Percentiles rank a stretch among this genome's conserved stretches.
Evolutionary conservation across 2,329 filamentous ascomycete species (phyloP).

Genomic region (Sporothrix protearum): DNA sequence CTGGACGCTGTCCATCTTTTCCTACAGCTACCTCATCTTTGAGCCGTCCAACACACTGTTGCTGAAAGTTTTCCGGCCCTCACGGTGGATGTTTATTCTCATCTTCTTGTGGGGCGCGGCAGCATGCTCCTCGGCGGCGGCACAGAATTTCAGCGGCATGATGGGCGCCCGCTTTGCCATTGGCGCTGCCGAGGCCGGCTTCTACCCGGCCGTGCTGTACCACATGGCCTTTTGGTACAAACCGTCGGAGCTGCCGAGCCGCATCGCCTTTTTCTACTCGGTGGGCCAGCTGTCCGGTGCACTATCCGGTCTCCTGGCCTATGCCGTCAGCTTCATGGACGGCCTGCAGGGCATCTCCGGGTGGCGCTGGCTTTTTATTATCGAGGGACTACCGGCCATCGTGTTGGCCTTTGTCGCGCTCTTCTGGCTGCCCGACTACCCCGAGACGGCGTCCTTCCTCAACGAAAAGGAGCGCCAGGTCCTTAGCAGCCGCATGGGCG

Average conservation of each 20-base stretch:
- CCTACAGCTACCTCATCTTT: slow-evolving; percentile 40
- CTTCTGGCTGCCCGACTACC: slow-evolving; percentile 75
- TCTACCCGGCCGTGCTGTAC: slow-evolving; percentile 38
- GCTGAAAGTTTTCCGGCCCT: slow-evolving; percentile 37
- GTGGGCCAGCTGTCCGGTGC: slow-evolving; percentile 37
- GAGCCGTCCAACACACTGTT: slow-evolving; percentile 40
- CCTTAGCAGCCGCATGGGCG: slow-evolving; percentile 56
- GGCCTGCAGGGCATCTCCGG: slow-evolving; percentile 41
- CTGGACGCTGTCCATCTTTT: slow-evolving; percentile 42
- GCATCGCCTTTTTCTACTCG: slow-evolving; percentile 40
- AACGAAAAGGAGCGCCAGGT: slow-evolving; percentile 70
- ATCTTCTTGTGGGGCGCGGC: slow-evolving; percentile 39
- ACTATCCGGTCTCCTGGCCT: slow-evolving; percentile 38
- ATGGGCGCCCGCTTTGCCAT: slow-evolving; percentile 40
- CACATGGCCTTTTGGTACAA: slow-evolving; percentile 42
- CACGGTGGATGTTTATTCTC: slow-evolving; percentile 38
- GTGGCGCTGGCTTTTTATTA: slow-evolving; percentile 65
- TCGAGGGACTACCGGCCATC: slow-evolving; percentile 64
- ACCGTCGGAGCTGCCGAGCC: slow-evolving; percentile 36
- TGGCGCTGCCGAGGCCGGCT: slow-evolving; percentile 38
- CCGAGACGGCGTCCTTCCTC: slow-evolving; percentile 72
- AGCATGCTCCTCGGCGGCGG: slow-evolving; percentile 37
- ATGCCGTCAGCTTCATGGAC: slow-evolving; percentile 38
- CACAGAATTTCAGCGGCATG: slow-evolving; percentile 37
- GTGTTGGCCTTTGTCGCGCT: slow-evolving; percentile 53